Evolutionary conservation across 495 filamentous ascomycete species (phyloP), one percentile per base, ranked within the genome.

Genomic region (Mycothermus thermophilus): DNA sequence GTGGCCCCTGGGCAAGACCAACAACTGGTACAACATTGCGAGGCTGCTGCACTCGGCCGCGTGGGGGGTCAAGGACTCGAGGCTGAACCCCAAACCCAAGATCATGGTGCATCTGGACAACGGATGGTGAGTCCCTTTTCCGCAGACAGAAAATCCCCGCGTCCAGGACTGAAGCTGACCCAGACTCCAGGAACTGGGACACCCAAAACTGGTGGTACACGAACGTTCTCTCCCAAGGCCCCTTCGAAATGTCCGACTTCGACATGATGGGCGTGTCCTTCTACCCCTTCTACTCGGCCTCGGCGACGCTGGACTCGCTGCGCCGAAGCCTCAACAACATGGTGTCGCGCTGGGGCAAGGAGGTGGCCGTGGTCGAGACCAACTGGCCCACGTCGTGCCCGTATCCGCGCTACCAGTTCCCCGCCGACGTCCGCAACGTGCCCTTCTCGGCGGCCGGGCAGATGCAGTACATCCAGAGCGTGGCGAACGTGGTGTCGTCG

Each of bases 71-170:
- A 76, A 75, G 44, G 68, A 75, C 42, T 78, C 72, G 19, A 59
- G 57, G 3, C 62, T 78, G 0, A 51, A 58, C 19, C 59, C 67
- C 0, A 60, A 65, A 29, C 72, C 75, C 3, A 67, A 73, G 41
- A 77, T 80, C 44, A 66, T 82, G 67, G 69, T 81, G 35, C 78
- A 81, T 40, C 60, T 79, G 8, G 75, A 81, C 44, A 74, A 80
- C 43, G 75, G 77, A 30, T 83, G 75, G 51, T 47, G 31, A 30
- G 48, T 30, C 13, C 2, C 2, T 20, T 26, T n/a, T 5, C 20
- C n/a, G n/a, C n/a, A n/a, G n/a, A n/a, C n/a, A n/a, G n/a, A n/a
- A n/a, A n/a, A n/a, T n/a, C n/a, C n/a, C n/a, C n/a, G n/a, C n/a
- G n/a, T n/a, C n/a, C n/a, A n/a, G n/a, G n/a, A n/a, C n/a, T n/a